A percentile compares a stretch with the other conserved stretches of the same genome.
These are phyloP conservation scores for Crucihimalaya himalaica DNA, from an alignment of 345 rosid genomes.

Conservation along the genomic window DNA sequence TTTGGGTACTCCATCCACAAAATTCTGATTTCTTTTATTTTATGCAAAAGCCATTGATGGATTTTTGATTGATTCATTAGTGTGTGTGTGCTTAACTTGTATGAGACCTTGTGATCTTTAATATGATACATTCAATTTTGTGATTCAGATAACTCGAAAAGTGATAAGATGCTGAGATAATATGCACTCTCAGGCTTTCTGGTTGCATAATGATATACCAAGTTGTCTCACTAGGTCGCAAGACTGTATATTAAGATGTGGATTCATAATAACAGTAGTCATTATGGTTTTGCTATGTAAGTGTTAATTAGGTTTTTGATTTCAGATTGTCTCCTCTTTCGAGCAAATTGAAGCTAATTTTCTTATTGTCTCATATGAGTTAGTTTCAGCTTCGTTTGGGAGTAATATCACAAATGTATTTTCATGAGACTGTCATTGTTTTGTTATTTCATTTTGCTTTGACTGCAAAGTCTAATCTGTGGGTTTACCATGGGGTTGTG, in stretches of 20 bases:
- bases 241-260: not conserved
- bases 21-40: not conserved
- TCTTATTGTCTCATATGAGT: not conserved
- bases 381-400: not conserved
- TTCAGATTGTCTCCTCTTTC: not conserved
- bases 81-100: not conserved
- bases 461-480: not conserved
- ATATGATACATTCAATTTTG: not conserved
- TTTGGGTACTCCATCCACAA: constrained; percentile 56
- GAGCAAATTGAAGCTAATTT: not conserved
- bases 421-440: not conserved
- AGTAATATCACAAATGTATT: not conserved
- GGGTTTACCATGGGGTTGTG: constrained; percentile 4
- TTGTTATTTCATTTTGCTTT: constrained; percentile 4
- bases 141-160: not conserved
- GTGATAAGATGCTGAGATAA: not conserved
- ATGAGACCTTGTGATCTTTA: not conserved
- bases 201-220: not conserved
- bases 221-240: not conserved
- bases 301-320: not conserved
- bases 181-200: not conserved
- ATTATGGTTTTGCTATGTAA: not conserved
- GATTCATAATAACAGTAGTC: not conserved
- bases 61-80: not conserved
- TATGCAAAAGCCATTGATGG: not conserved